phyloP scores from a whole-genome alignment of 2,329 filamentous ascomycete species.

The Penicillium sp. region DNA sequence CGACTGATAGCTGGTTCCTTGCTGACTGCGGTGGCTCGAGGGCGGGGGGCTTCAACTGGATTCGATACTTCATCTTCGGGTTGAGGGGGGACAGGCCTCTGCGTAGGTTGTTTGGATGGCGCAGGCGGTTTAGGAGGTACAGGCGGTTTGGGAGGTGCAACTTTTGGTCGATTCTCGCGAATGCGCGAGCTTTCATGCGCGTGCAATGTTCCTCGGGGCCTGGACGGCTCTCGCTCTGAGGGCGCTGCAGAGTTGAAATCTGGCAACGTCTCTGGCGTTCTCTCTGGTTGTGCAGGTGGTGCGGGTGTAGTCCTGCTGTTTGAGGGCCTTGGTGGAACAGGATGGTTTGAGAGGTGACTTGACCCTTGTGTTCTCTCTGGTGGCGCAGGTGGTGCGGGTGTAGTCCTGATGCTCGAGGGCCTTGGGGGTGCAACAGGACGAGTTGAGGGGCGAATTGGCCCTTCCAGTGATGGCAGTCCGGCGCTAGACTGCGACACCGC shows the following conservation, averaged over 20 bases:
- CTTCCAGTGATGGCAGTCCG: neutral
- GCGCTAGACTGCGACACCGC: neutral
- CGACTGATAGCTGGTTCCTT: neutral
- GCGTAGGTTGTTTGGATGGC: neutral
- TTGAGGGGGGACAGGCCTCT: neutral
- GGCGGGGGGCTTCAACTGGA: neutral
- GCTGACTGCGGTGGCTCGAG: neutral
- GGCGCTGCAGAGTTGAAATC: neutral
- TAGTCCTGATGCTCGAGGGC: neutral
- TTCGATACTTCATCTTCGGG: neutral
- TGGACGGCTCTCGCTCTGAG: neutral
- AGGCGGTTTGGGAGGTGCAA: neutral
- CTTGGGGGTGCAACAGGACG: neutral
- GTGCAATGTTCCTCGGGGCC: neutral
- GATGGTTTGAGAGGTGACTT: neutral
- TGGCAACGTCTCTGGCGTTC: neutral
- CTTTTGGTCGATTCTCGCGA: neutral
- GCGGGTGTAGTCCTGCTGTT: neutral
- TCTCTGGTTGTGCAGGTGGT: neutral
- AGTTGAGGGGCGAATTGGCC: neutral
- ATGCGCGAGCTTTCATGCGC: too few species aligned
- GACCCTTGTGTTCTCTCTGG: neutral
- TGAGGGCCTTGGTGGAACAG: neutral
- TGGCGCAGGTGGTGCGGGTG: neutral
- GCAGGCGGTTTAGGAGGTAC: neutral